Evolutionary conservation across 2,329 filamentous ascomycete genomes (phyloP).

Genomic region (Pseudopyrenochaeta lycopersici): DNA sequence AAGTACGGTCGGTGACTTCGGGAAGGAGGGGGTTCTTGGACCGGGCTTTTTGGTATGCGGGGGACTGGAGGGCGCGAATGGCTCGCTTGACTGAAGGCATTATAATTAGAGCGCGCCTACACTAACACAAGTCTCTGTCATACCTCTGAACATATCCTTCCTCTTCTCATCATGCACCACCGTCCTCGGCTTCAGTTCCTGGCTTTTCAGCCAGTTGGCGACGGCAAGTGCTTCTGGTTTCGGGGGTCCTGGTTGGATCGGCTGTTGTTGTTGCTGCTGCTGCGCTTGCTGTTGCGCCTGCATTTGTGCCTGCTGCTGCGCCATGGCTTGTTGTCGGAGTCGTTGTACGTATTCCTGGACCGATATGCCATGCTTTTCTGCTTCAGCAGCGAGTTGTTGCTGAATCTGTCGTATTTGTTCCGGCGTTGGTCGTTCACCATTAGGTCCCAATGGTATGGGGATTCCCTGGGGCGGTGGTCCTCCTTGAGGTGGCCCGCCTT

Average conservation of each 20-base stretch:
- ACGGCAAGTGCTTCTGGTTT: constrained; percentile 89
- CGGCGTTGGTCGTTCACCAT: constrained; percentile 70
- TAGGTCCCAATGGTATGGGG: constrained; percentile 36
- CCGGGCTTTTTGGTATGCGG: constrained; percentile 86
- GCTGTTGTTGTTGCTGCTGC: constrained; percentile 63
- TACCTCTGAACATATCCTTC: constrained; percentile 98
- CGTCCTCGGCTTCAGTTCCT: constrained; percentile 88
- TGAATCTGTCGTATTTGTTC: constrained; percentile 89
- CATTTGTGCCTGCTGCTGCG: constrained; percentile 60
- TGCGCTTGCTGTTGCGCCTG: constrained; percentile 55
- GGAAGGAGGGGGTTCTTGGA: constrained; percentile 91
- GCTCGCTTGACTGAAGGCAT: constrained; percentile 83
- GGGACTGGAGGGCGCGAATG: constrained; percentile 86
- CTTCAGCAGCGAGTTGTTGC: constrained; percentile 81
- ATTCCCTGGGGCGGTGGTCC: constrained; percentile 31
- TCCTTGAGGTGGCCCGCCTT: constrained; percentile 14
- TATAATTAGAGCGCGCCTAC: neutral
- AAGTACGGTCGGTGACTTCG: constrained; percentile 84
- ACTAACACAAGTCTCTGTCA: constrained; percentile 1
- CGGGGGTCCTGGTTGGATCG: constrained; percentile 79
- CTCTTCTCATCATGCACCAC: constrained; percentile 95
- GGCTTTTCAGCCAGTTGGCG: constrained; percentile 83
- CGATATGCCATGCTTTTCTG: constrained; percentile 82
- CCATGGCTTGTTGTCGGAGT: constrained; percentile 63
- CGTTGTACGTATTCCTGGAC: constrained; percentile 80